A percentile compares a stretch with the other conserved stretches of the same genome.
These are phyloP conservation scores for Zygosaccharomyces pseudobailii DNA, from an alignment of 1,139 yeast species.

Conservation along the genomic window DNA sequence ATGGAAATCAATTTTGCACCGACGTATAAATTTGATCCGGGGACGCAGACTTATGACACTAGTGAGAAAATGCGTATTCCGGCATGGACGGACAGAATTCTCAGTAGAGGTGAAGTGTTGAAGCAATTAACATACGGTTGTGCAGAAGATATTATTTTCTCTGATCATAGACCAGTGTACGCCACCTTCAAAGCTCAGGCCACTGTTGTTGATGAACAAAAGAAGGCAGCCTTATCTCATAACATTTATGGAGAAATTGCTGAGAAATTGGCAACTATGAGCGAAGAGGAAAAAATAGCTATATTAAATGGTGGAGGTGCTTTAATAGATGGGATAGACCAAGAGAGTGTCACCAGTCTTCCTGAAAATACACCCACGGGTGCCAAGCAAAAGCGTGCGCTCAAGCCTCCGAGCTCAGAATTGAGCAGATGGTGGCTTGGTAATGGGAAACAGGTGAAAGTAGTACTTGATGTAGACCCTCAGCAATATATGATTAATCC, in stretches of 20 bases:
- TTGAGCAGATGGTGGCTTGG: slow-evolving; percentile 87
- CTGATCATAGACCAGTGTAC: slow-evolving; percentile 93
- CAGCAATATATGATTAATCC: slow-evolving; percentile 56
- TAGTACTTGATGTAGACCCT: slow-evolving; percentile 38
- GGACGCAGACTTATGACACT: slow-evolving; percentile 76
- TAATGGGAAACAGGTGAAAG: slow-evolving; percentile 70
- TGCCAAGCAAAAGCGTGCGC: slow-evolving; percentile 30
- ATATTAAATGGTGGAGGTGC: slow-evolving; percentile 28
- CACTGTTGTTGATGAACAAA: slow-evolving; percentile 61
- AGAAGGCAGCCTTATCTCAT: slow-evolving; percentile 53
- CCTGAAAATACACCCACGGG: slow-evolving; percentile 7
- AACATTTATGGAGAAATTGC: slow-evolving; percentile 47
- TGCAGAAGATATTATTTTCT: slow-evolving; percentile 58
- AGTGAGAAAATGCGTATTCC: slow-evolving; percentile 92
- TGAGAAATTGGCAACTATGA: slow-evolving; percentile 19
- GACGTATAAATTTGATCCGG: slow-evolving; percentile 90
- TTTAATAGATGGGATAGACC: slow-evolving; percentile 14
- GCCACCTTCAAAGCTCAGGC: slow-evolving; percentile 69
- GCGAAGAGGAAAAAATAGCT: slow-evolving; percentile 38
- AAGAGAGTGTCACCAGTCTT: slow-evolving; percentile 22
- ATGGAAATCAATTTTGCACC: slow-evolving; percentile 76
- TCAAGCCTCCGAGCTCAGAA: slow-evolving; percentile 91
- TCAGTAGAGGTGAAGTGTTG: slow-evolving; percentile 52
- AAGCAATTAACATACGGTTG: slow-evolving; percentile 63
- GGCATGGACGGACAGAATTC: slow-evolving; percentile 91